Percentiles rank a stretch among this genome's conserved stretches.
phyloP scores from a whole-genome alignment of 225 moss, liverwort and hornwort genomes.

The Straminergon stramineum region DNA sequence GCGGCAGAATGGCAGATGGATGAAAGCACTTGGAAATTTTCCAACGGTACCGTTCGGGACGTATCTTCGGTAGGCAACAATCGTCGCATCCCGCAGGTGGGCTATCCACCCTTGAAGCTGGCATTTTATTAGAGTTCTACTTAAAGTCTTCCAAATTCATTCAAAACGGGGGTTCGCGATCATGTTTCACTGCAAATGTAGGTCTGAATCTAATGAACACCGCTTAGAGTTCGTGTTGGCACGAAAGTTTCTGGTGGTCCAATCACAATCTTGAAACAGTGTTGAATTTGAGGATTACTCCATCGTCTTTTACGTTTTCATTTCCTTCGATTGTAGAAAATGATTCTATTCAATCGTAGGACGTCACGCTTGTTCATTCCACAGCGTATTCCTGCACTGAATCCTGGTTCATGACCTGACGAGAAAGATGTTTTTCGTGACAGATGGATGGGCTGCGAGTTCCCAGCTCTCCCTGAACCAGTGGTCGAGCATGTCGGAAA shows the following conservation, averaged over 20 bases:
- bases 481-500: not conserved
- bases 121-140: not conserved
- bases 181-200: no score
- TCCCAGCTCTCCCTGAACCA: slow-evolving; percentile 3
- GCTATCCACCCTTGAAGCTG: not conserved
- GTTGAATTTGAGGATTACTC: not conserved
- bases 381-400: not conserved
- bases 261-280: not conserved
- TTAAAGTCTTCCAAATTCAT: not conserved
- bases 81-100: slow-evolving; percentile 1
- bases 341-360: not conserved
- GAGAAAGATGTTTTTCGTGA: not conserved
- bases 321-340: not conserved
- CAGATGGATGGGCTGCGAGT: slow-evolving; percentile 17
- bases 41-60: not conserved
- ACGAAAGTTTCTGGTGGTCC: not conserved
- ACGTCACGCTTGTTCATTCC: not conserved
- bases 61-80: no score
- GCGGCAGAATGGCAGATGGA: slow-evolving; percentile 14
- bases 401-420: not conserved
- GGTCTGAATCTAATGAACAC: not conserved
- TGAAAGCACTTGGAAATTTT: slow-evolving; percentile 11
- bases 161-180: not conserved
- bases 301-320: not conserved
- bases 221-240: not conserved